Percentiles rank a stretch among this genome's conserved stretches.
phyloP scores from a whole-genome alignment of 2,329 filamentous ascomycete species.

The Dendryphion nanum region DNA sequence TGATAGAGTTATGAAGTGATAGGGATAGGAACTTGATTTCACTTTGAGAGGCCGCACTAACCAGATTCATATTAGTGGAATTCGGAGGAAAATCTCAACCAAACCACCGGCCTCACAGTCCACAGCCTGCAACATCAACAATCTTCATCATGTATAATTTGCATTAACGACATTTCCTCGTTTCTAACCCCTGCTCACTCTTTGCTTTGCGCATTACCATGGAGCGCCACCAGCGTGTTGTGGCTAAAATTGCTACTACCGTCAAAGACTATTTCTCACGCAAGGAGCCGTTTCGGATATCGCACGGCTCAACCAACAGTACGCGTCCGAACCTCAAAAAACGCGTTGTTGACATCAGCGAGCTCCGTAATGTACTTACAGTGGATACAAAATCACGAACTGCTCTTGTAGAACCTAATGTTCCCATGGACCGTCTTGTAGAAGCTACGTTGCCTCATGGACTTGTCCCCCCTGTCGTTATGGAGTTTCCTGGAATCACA shows the following conservation, averaged over 20 bases:
- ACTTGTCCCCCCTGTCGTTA: slow-evolving; percentile 64
- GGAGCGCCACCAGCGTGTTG: slow-evolving; percentile 44
- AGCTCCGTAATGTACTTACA: slow-evolving; percentile 60
- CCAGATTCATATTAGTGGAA: no score
- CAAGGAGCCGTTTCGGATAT: slow-evolving; percentile 67
- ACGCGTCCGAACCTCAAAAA: slow-evolving; percentile 56
- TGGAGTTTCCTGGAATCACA: slow-evolving; percentile 73
- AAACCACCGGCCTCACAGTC: no score
- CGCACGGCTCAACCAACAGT: slow-evolving; percentile 75
- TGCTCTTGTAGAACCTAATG: slow-evolving; percentile 68
- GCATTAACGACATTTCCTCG: no score
- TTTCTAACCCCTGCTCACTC: no score
- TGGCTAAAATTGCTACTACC: slow-evolving; percentile 46
- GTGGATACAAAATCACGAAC: slow-evolving; percentile 56
- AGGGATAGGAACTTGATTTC: no score
- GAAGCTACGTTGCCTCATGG: slow-evolving; percentile 55
- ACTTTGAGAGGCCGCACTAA: no score
- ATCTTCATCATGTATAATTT: no score
- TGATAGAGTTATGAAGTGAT: no score
- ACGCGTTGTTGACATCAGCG: slow-evolving; percentile 63
- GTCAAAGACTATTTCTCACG: slow-evolving; percentile 52
- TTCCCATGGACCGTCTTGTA: slow-evolving; percentile 65
- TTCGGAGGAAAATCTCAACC: no score
- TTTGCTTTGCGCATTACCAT: slow-evolving; percentile 21
- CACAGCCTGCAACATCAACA: no score